phyloP scores from a whole-genome alignment of 305 asterid species.

The Nicotiana rustica region DNA sequence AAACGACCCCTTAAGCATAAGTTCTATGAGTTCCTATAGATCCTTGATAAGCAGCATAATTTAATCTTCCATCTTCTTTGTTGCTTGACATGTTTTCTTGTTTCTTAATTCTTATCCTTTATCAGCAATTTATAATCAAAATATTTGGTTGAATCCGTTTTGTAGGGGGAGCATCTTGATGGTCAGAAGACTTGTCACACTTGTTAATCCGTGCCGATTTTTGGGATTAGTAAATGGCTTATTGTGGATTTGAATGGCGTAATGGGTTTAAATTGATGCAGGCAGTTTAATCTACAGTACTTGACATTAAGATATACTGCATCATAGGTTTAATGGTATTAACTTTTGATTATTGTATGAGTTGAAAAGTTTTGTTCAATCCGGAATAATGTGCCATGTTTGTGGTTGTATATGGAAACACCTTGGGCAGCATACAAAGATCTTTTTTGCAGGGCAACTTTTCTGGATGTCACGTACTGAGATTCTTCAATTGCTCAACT shows the following conservation, averaged over 20 bases:
- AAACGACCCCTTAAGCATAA: not conserved
- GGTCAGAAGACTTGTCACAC: not conserved
- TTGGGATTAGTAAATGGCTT: not conserved
- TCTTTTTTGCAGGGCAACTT: not conserved
- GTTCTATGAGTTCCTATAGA: not conserved
- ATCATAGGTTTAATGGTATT: conserved; percentile 25
- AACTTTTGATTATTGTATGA: conserved; percentile 14
- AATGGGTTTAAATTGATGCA: not conserved
- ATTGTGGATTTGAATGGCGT: conserved; percentile 25
- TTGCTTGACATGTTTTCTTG: not conserved
- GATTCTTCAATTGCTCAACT: not conserved
- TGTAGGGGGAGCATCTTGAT: not conserved
- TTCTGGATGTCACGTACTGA: not conserved
- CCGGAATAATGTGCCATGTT: not conserved
- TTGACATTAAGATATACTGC: conserved; percentile 1
- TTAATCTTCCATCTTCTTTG: not conserved
- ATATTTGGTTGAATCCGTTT: conserved; percentile 6
- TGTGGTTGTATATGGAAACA: not conserved
- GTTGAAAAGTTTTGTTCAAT: not conserved
- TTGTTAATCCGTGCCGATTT: not conserved
- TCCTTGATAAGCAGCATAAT: not conserved
- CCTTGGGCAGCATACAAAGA: not conserved
- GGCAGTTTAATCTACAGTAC: not conserved
- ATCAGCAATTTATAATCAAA: not conserved
- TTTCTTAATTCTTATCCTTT: not conserved